phyloP scores from a whole-genome alignment of 176 grass and related monocot genomes.

The Alloteropsis semialata region DNA sequence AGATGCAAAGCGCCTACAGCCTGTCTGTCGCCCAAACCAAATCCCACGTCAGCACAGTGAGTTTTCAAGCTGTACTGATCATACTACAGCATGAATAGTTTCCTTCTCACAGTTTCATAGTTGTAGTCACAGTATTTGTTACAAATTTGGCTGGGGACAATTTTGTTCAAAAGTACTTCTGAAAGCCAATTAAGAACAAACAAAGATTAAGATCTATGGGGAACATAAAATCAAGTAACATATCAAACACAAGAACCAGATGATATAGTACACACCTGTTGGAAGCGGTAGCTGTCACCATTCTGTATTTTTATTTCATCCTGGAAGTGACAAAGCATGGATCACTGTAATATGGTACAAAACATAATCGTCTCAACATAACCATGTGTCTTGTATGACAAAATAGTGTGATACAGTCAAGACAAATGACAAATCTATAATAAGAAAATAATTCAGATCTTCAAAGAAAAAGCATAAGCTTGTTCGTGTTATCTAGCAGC shows the following conservation, averaged over 20 bases:
- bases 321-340: slow-evolving; percentile 38
- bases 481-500: slow-evolving; percentile 9
- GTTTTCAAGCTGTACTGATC: background rate
- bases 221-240: slow-evolving; percentile 17
- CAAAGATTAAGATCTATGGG: background rate
- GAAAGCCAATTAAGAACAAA: background rate
- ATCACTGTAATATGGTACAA: slow-evolving; percentile 18
- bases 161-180: background rate
- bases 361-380: background rate
- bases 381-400: background rate
- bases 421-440: background rate
- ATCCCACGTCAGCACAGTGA: background rate
- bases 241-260: slow-evolving; percentile 16
- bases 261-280: slow-evolving; percentile 57
- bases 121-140: background rate
- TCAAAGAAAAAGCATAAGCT: background rate
- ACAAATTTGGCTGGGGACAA: background rate
- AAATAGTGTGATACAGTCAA: background rate
- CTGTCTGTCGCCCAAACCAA: background rate
- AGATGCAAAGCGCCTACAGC: background rate
- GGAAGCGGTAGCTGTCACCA: slow-evolving; percentile 62
- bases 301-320: slow-evolving; percentile 98
- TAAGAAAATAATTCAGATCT: background rate
- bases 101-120: background rate
- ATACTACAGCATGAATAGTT: background rate